Base-by-base conservation (phyloP, 2,329 filamentous ascomycete genomes). In the Pestalotiopsis sp. region DNA sequence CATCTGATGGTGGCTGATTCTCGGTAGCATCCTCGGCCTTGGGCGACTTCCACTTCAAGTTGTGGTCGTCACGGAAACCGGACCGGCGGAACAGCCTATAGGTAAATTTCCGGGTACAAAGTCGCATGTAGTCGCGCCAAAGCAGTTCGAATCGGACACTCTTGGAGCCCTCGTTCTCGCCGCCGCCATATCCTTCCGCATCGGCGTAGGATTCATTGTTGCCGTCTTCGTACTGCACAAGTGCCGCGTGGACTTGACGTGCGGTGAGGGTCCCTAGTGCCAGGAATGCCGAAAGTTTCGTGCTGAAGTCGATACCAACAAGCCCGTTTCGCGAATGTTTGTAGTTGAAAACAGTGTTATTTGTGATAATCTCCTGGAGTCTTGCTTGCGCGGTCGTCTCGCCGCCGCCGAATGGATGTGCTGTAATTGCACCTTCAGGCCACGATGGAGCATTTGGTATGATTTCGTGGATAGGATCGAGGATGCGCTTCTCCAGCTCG, bases 81-180 rank as follows among this genome's bases (percentile, higher is more conserved):
- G 85, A 83, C 1, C 91, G 79, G 13, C 82, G 80, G 76, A 93
- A 95, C 4, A 95, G 84, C 25, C 86, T 87, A 17, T 79, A 75
- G 0, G 88, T 87, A 70, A 92, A 94, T 74, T 95, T 95, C 40
- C 86, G 85, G 5, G 89, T 90, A 75, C 91, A 93, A 0, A 95
- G 85, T 1, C 91, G 86, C 90, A 95, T 94, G 75, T 95, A 95
- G 74, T 95, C 93, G 56, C 93, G 83, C 92, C 91, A 94, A 0
- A 95, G 79, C 0, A 96, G 82, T 75, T 95, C 92, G 68, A 93
- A 91, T 0, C 93, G 87, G 1, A 95, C 86, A 0, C 85, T 87
- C 41, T 86, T 86, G 0, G 91, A 94, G 0, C 93, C 92, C 38
- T 89, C 87, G 65, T 91, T 94, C 77, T 94, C 91, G 0, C 92